These are phyloP conservation scores for Paralagenidium karlingii DNA, from an alignment of 352 stramenopile genomes.

Conservation along the genomic window DNA sequence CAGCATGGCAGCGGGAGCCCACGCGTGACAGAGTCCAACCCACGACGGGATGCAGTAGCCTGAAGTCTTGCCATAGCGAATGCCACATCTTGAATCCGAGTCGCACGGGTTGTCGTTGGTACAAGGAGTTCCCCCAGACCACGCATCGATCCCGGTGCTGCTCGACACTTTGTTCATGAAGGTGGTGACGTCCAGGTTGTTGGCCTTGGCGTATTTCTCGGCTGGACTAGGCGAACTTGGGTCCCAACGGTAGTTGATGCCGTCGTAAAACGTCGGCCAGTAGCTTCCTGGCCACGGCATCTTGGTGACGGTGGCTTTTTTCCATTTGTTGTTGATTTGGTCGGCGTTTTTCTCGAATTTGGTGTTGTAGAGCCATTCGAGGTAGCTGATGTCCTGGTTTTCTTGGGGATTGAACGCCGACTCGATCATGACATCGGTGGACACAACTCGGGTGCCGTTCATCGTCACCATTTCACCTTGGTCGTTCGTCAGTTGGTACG, in stretches of 20 bases:
- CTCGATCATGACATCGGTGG: too few species aligned
- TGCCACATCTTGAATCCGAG: slow-evolving; percentile 11
- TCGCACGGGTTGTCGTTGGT: not conserved
- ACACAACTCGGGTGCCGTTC: too few species aligned
- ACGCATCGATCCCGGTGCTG: slow-evolving; percentile 11
- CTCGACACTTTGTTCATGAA: slow-evolving; percentile 26
- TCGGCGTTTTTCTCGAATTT: too few species aligned
- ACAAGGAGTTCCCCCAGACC: not conserved
- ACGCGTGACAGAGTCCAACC: slow-evolving; percentile 41
- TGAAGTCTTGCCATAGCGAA: slow-evolving; percentile 10
- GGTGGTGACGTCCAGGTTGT: slow-evolving; percentile 13
- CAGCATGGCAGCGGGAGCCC: slow-evolving; percentile 18
- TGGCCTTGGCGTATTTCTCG: slow-evolving; percentile 36
- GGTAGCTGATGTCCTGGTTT: too few species aligned
- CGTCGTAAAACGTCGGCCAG: not conserved
- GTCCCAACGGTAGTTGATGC: not conserved
- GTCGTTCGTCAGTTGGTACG: too few species aligned
- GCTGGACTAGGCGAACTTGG: slow-evolving; percentile 8
- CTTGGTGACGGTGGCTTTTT: not conserved
- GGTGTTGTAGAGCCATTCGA: too few species aligned
- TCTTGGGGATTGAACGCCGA: too few species aligned
- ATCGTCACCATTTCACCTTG: too few species aligned
- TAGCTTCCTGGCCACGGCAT: not conserved
- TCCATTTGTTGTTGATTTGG: too few species aligned
- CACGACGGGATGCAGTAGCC: slow-evolving; percentile 35